These are phyloP conservation scores for Acacia crassicarpa DNA, from an alignment of 306 rosid species.

Conservation along the genomic window DNA sequence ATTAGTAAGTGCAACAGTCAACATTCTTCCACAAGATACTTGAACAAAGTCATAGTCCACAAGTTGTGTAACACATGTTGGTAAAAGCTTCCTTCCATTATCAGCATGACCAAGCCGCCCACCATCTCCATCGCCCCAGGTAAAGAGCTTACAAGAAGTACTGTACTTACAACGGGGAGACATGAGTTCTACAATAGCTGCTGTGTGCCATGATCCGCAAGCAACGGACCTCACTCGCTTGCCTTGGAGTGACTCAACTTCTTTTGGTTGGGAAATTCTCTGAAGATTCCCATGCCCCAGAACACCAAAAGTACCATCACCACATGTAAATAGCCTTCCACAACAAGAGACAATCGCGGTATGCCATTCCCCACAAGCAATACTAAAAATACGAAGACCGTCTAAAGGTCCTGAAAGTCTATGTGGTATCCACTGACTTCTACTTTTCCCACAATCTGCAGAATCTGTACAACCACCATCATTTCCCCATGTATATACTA, in stretches of 20 bases:
- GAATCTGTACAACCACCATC: slow-evolving; percentile 47
- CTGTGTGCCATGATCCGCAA: slow-evolving; percentile 92
- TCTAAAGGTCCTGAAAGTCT: slow-evolving; percentile 63
- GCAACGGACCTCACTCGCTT: slow-evolving; percentile 70
- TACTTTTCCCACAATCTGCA: slow-evolving; percentile 38
- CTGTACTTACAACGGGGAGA: slow-evolving; percentile 48
- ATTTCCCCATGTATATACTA: slow-evolving; percentile 79
- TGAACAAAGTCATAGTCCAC: slow-evolving; percentile 76
- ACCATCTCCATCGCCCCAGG: slow-evolving; percentile 91
- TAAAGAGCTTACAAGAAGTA: slow-evolving; percentile 68
- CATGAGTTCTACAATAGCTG: slow-evolving; percentile 68
- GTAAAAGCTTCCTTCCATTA: slow-evolving; percentile 61
- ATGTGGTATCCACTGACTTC: slow-evolving; percentile 68
- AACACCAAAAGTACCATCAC: slow-evolving; percentile 89
- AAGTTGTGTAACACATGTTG: slow-evolving; percentile 72
- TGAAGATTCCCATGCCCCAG: slow-evolving; percentile 76
- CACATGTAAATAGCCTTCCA: slow-evolving; percentile 70
- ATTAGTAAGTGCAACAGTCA: slow-evolving; percentile 73
- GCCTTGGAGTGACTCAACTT: slow-evolving; percentile 72
- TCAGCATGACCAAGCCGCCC: slow-evolving; percentile 74
- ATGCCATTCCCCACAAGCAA: slow-evolving; percentile 95
- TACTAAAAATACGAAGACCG: slow-evolving; percentile 46
- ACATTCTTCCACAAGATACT: slow-evolving; percentile 82
- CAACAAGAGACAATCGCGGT: slow-evolving; percentile 67
- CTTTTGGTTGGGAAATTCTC: slow-evolving; percentile 64